phyloP scores from a whole-genome alignment of 495 filamentous ascomycete species.

The Staphylotrichum longicolle region DNA sequence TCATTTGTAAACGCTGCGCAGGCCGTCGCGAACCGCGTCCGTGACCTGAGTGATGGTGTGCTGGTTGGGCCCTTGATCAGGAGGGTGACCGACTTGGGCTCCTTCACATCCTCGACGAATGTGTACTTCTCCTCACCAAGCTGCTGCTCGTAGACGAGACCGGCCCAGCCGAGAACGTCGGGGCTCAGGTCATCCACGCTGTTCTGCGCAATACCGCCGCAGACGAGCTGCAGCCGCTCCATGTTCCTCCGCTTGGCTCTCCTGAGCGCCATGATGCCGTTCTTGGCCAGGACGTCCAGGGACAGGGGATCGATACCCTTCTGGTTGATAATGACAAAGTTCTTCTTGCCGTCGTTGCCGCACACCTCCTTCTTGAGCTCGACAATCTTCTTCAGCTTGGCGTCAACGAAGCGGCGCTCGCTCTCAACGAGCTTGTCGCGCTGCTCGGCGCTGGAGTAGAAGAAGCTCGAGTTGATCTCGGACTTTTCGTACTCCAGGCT shows the following conservation, averaged over 20 bases:
- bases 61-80: constrained; percentile 94
- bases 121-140: constrained; percentile 99
- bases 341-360: constrained; percentile 89
- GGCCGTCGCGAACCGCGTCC: constrained; percentile 94
- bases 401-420: constrained; percentile 91
- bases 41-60: constrained; percentile 96
- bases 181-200: constrained; percentile 90
- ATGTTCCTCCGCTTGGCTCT: constrained; percentile 97
- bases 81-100: constrained; percentile 97
- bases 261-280: constrained; percentile 90
- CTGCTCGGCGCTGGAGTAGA: constrained; percentile 95
- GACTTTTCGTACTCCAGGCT: constrained; percentile 98
- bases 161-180: constrained; percentile 93
- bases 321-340: constrained; percentile 97
- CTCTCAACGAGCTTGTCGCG: constrained; percentile 96
- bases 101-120: constrained; percentile 97
- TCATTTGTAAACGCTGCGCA: constrained; percentile 98
- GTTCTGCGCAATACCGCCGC: constrained; percentile 88
- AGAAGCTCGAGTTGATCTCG: constrained; percentile 98
- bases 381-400: constrained; percentile 96
- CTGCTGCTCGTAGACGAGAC: constrained; percentile 94
- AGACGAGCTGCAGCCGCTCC: constrained; percentile 94
- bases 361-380: constrained; percentile 98
- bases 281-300: constrained; percentile 93
- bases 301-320: constrained; percentile 98